Conservation (phyloP, 148 eudicot species). For the Dianthus caryophyllus region DNA sequence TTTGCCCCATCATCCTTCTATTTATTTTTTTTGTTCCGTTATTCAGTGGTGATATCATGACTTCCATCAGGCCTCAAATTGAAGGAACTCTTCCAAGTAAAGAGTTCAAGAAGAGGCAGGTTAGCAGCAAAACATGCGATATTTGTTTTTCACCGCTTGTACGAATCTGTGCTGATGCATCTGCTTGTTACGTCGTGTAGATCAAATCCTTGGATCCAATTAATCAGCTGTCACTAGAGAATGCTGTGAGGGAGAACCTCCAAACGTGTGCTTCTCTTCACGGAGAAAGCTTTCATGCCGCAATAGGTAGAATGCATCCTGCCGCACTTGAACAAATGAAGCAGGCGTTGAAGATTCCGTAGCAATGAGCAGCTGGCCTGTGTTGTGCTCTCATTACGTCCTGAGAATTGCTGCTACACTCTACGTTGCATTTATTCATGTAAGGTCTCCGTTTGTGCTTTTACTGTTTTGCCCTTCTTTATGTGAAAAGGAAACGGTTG, state of each 20-base stretch:
- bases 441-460: slow-evolving; percentile 15
- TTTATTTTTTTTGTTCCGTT: slow-evolving; percentile 10
- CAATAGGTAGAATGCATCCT: slow-evolving; percentile 85
- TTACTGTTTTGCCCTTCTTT: not conserved
- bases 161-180: not conserved
- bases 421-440: slow-evolving; percentile 14
- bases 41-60: slow-evolving; percentile 56
- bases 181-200: slow-evolving; percentile 32
- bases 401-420: slow-evolving; percentile 12
- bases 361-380: slow-evolving; percentile 13
- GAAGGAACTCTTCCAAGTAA: slow-evolving; percentile 64
- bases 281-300: slow-evolving; percentile 80
- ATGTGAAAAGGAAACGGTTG: too few species aligned
- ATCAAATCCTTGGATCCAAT: slow-evolving; percentile 85
- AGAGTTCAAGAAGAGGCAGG: slow-evolving; percentile 92
- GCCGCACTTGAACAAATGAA: slow-evolving; percentile 76
- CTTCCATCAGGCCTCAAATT: slow-evolving; percentile 56
- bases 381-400: slow-evolving; percentile 8
- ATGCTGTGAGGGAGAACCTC: slow-evolving; percentile 80
- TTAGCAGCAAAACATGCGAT: slow-evolving; percentile 17
- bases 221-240: slow-evolving; percentile 76
- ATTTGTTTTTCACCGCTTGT: not conserved
- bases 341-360: slow-evolving; percentile 80
- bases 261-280: slow-evolving; percentile 91
- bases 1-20: slow-evolving; percentile 15